phyloP scores from a whole-genome alignment of 2,329 filamentous ascomycete genomes.

The Basipetospora chlamydospora region DNA sequence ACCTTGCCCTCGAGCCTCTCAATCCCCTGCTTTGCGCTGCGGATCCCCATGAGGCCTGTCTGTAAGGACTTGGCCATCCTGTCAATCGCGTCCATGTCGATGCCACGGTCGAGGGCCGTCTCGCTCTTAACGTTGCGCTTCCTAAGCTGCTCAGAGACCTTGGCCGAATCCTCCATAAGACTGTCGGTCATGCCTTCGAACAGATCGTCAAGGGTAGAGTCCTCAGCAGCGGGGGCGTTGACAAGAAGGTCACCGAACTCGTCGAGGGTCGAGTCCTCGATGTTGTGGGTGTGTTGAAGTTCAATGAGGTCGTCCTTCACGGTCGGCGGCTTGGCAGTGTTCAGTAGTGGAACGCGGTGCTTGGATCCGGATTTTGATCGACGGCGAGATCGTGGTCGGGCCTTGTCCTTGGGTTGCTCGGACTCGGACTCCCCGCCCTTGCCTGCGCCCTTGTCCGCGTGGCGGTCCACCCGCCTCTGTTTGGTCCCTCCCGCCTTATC shows the following conservation, averaged over 20 bases:
- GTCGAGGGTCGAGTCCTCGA: constrained; percentile 46
- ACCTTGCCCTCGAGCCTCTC: constrained; percentile 41
- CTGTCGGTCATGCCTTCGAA: constrained; percentile 10
- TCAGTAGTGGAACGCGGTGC: constrained; percentile 30
- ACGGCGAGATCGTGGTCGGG: constrained; percentile 8
- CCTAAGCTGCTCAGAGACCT: no score
- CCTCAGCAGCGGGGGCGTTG: background rate
- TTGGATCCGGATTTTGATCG: constrained; percentile 26
- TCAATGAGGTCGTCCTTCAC: constrained; percentile 41
- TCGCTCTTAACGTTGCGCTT: no score
- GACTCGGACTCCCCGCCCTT: constrained; percentile 2
- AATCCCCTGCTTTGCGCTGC: constrained; percentile 41
- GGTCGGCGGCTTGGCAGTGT: constrained; percentile 37
- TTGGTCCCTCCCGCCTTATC: background rate
- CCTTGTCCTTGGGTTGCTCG: background rate
- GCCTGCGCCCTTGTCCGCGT: background rate
- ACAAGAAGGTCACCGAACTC: constrained; percentile 36
- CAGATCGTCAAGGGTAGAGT: constrained; percentile 8
- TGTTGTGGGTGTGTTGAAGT: constrained; percentile 35
- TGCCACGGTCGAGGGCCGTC: constrained; percentile 1
- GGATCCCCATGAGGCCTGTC: constrained; percentile 36
- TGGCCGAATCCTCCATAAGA: constrained; percentile 7
- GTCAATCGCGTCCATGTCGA: constrained; percentile 27
- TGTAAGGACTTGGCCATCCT: constrained; percentile 39
- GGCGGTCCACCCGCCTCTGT: background rate